Evolutionary conservation across 495 filamentous ascomycete genomes (phyloP), one percentile per base, ranked within the genome.

Genomic region (Aspergillus saccharolyticus): DNA sequence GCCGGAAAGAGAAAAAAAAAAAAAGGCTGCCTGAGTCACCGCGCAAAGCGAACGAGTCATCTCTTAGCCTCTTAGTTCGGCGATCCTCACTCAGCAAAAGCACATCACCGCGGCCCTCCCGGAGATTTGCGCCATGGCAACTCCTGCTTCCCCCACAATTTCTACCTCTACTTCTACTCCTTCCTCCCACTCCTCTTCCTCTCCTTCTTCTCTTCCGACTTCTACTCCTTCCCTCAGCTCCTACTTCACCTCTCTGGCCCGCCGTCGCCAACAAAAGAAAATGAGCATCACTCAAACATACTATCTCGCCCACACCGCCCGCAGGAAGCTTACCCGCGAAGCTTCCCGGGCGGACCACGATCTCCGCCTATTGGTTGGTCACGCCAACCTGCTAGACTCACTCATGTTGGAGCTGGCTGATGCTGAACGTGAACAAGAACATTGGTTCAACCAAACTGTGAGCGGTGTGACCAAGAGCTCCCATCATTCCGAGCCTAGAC

Each of bases 261-360:
- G 67, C 2, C 54, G 64, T 54, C 80, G 80, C 30, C 74, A 78
- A 66, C 81, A 84, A 69, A 83, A 85, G 74, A 92, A 88, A 78
- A 97, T 98, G 94, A 91, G 86, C 70, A 85, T 97, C 75, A 91
- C 94, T 4, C 90, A 97, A 77, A 97, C 92, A 60, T 97, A 96
- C 86, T 95, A 90, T 79, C 86, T 97, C 64, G 94, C 95, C 67
- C 89, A 95, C 81, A 90, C 90, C 74, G 94, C 94, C 70, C 85
- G 94, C 64, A 86, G 85, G 70, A 97, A 98, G 90, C 91, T 98
- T 66, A 89, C 90, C 57, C 82, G 80, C 53, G 92, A 97, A 76
- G 94, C 94, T 80, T 83, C 85, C 74, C 85, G 85, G 58, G 79
- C 87, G 63, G 95, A 97, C 68, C 95, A 97, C 80, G 85, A 97